These are phyloP conservation scores for Alternaria solani DNA, from an alignment of 2,329 filamentous ascomycete genomes.

Conservation along the genomic window DNA sequence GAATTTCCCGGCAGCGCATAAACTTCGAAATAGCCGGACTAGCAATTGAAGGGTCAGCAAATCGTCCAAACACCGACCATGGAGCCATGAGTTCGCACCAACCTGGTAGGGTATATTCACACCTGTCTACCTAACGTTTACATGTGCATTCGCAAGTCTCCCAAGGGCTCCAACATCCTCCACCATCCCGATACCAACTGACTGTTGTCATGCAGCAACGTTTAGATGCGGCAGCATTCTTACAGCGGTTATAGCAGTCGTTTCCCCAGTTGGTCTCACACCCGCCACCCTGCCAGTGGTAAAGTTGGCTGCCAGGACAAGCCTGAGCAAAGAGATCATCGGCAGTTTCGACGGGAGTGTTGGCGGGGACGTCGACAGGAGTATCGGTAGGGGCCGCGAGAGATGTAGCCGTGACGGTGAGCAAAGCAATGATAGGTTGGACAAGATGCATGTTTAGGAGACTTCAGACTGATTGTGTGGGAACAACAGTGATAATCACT, in stretches of 20 bases:
- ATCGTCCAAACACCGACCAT: neutral
- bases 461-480: neutral
- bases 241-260: neutral
- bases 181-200: neutral
- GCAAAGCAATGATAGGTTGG: neutral
- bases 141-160: constrained; percentile 1
- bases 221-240: neutral
- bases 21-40: neutral
- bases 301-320: neutral
- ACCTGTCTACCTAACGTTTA: neutral
- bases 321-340: neutral
- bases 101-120: neutral
- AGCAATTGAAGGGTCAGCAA: neutral
- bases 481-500: neutral
- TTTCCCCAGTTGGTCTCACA: neutral
- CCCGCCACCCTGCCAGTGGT: neutral
- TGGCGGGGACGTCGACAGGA: neutral
- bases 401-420: neutral
- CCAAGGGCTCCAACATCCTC: neutral
- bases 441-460: neutral
- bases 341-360: neutral
- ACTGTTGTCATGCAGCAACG: neutral
- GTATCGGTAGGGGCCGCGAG: neutral
- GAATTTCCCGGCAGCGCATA: neutral
- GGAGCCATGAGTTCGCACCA: neutral